phyloP scores from a whole-genome alignment of 148 eudicot genomes.

The Polygonum maritimum region DNA sequence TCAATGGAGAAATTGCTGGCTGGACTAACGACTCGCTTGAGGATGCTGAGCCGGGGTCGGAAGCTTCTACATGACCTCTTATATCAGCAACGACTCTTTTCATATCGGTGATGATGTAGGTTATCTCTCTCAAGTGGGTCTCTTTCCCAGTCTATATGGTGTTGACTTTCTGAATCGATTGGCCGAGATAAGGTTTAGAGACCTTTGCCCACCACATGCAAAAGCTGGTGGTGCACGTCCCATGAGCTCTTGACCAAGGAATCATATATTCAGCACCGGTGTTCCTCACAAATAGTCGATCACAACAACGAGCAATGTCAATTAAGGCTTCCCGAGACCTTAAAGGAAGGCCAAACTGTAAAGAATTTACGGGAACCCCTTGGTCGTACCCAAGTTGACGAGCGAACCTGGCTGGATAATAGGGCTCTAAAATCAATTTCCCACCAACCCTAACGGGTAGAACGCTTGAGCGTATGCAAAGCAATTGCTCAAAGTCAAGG shows the following conservation, averaged over 20 bases:
- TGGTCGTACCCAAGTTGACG: neutral
- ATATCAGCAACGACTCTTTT: neutral
- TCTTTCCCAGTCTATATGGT: neutral
- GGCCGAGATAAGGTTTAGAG: neutral
- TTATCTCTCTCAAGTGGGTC: neutral
- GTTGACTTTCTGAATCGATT: neutral
- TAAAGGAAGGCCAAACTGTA: neutral
- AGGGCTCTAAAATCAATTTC: neutral
- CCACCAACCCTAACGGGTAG: neutral
- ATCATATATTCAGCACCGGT: neutral
- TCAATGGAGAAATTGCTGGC: neutral
- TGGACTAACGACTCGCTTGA: neutral
- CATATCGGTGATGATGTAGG: neutral
- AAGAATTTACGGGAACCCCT: neutral
- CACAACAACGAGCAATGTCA: neutral
- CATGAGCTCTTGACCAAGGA: neutral
- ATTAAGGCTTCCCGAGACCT: neutral
- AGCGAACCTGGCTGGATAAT: neutral
- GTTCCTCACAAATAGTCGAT: neutral
- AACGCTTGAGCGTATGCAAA: neutral
- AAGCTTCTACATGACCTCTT: no score
- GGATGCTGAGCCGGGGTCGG: no score
- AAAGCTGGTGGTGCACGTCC: neutral
- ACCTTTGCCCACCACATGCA: neutral
- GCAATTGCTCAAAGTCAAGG: neutral